Base-by-base conservation (phyloP, 768 basidiomycete species). In the Amanita molliuscula region DNA sequence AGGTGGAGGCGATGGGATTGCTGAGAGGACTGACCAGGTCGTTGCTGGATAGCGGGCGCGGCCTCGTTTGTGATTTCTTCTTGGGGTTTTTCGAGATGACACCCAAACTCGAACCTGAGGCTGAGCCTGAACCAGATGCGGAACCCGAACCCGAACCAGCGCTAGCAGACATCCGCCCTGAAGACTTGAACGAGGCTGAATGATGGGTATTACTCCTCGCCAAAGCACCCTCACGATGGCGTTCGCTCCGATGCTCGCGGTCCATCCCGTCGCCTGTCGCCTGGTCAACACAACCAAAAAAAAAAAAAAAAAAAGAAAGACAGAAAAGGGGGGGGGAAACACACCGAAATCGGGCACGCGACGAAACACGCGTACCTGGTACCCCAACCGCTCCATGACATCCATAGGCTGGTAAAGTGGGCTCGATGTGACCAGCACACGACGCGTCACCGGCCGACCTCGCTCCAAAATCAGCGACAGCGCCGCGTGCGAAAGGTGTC, bases 381-480 rank as follows among this genome's bases (percentile, higher is more conserved):
- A 89, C 4, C 84, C 88, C 36, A 92, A 67, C 46, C 78, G 73
- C 56, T 81, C 73, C 15, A 88, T 84, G 3, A 74, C 67, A 8
- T 83, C 79, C 72, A 92, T 81, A 9, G 84, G 78, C 61, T 93
- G 91, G 63, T 90, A 88, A 43, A 93, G 65, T 1, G 91, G 89
- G 37, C 84, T 88, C 10, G 85, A 88, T 0, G 88, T 80, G 28
- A 85, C 89, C 5, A 90, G 71, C 5, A 88, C 84, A 20, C 88
- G 77, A 28, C 84, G 76, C 20, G 77, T 79, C 47, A 90, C 73
- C 6, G 82, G 77, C 31, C 90, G 75, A 6, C 89, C 91, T 34
- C 90, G 77, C 65, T 92, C 89, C 33, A 94, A 72, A 48, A 93
- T 77, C 33, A 92, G 73, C 1, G 81, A 74, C 28, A 93, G 72